Evolutionary conservation across 148 eudicot genomes (phyloP).

Genomic region (Amaranthus cruentus): DNA sequence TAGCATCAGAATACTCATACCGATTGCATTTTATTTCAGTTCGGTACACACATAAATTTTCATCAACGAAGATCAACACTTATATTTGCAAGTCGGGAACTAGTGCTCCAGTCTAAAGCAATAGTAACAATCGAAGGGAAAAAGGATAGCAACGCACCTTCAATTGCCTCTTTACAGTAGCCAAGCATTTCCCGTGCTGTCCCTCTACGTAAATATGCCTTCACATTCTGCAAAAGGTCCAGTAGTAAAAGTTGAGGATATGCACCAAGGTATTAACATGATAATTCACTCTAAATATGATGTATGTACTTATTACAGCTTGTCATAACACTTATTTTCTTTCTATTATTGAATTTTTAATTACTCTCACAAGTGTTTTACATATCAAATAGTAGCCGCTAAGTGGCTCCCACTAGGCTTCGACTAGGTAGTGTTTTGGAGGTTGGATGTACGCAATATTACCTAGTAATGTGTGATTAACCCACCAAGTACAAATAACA

Average conservation of each 20-base stretch:
- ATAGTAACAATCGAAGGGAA: not conserved
- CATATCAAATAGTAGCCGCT: not conserved
- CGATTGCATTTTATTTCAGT: too few relatives aligned
- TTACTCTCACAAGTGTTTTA: not conserved
- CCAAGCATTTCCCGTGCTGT: conserved; percentile 96
- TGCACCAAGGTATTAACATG: not conserved
- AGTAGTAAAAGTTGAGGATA: not conserved
- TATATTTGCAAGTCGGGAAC: not conserved
- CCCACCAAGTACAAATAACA: too few relatives aligned
- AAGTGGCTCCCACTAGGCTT: too few relatives aligned
- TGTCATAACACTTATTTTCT: too few relatives aligned
- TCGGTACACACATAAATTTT: too few relatives aligned
- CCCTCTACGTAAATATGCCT: conserved; percentile 83
- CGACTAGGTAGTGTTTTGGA: too few relatives aligned
- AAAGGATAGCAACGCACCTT: conserved; percentile 43
- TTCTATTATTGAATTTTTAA: too few relatives aligned
- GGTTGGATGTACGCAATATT: too few relatives aligned
- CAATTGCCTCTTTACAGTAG: conserved; percentile 67
- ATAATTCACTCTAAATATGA: too few relatives aligned
- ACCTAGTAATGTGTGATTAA: too few relatives aligned
- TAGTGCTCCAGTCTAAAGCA: not conserved
- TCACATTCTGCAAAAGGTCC: conserved; percentile 58
- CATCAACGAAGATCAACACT: not conserved
- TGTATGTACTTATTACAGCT: too few relatives aligned
- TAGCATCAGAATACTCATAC: too few relatives aligned